phyloP scores from a whole-genome alignment of 768 basidiomycete genomes.

The Suillus subalutaceus region DNA sequence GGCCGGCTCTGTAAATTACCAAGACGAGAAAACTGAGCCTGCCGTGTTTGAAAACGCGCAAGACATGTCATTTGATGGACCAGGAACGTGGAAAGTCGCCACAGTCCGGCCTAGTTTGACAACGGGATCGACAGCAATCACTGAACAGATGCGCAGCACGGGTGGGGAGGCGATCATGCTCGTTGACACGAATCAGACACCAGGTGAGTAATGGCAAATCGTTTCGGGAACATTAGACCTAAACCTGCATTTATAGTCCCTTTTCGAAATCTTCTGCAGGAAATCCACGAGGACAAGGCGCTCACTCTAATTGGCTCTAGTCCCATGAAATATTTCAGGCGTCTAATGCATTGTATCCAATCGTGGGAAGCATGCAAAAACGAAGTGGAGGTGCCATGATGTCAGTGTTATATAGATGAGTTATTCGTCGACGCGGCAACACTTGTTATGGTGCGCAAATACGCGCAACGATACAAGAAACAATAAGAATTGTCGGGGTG shows the following conservation, averaged over 20 bases:
- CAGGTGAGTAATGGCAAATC: neutral
- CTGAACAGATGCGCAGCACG: neutral
- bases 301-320: neutral
- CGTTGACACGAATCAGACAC: neutral
- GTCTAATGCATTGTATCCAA: neutral
- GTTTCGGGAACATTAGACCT: neutral
- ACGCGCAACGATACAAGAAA: neutral
- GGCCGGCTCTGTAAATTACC: constrained; percentile 21
- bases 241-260: neutral
- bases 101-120: constrained; percentile 1
- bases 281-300: neutral
- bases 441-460: neutral
- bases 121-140: neutral
- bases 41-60: neutral
- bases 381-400: neutral
- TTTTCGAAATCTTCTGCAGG: neutral
- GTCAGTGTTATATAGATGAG: neutral
- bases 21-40: neutral
- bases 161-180: neutral
- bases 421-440: neutral
- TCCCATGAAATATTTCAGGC: neutral
- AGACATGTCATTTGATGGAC: neutral
- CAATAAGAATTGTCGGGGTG: neutral
- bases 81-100: constrained; percentile 4
- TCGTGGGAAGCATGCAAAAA: neutral